Evolutionary conservation across 495 filamentous ascomycete genomes (phyloP).

Genomic region (Neurospora sp.): DNA sequence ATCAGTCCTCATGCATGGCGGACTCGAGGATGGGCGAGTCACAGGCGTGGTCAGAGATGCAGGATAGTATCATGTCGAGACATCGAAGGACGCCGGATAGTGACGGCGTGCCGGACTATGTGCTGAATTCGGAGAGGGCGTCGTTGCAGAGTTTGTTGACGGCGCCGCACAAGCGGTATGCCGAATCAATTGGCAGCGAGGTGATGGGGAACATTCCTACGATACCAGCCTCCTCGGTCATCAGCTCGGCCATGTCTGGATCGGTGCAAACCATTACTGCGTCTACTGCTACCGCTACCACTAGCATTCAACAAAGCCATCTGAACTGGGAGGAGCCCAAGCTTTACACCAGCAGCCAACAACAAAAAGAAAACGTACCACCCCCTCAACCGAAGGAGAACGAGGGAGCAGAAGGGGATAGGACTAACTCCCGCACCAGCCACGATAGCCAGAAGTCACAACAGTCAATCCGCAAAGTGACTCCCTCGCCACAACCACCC

Average conservation of each 20-base stretch:
- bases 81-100: background rate
- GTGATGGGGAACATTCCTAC: background rate
- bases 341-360: background rate
- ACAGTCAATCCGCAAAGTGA: conserved; percentile 30
- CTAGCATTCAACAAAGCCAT: background rate
- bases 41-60: background rate
- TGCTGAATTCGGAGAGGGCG: background rate
- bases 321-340: background rate
- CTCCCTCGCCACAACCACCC: background rate
- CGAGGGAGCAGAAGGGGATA: conserved; percentile 1
- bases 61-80: background rate
- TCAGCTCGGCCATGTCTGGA: background rate
- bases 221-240: background rate
- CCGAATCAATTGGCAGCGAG: background rate
- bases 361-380: background rate
- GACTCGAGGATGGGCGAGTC: conserved; percentile 6
- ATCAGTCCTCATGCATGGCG: conserved; percentile 12
- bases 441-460: conserved; percentile 40
- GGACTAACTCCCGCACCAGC: background rate
- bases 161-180: background rate
- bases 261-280: background rate
- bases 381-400: conserved; percentile 11
- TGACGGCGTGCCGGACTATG: background rate
- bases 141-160: background rate
- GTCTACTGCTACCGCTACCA: background rate